A percentile compares a stretch with the other conserved stretches of the same genome.
Evolutionary conservation across 768 basidiomycete genomes (phyloP).

Genomic region (Suillus ampliporus): DNA sequence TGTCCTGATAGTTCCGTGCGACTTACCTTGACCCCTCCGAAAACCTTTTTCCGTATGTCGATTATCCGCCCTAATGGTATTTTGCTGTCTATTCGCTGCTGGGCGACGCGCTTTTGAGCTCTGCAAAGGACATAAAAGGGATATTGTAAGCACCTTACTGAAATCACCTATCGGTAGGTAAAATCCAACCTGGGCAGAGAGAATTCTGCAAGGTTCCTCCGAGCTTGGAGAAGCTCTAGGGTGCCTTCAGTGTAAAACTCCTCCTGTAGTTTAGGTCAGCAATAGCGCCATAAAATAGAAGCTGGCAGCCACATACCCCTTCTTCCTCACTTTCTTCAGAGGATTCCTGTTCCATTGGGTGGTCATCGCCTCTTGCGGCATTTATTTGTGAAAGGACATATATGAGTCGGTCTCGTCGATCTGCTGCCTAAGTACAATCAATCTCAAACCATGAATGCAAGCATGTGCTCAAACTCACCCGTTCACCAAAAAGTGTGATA

Average conservation of each 20-base stretch:
- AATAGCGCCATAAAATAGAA: neutral
- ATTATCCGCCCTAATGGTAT: constrained; percentile 89
- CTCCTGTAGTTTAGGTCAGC: constrained; percentile 52
- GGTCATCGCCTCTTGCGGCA: constrained; percentile 83
- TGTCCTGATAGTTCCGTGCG: neutral
- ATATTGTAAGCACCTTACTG: constrained; percentile 80
- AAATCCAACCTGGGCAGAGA: constrained; percentile 93
- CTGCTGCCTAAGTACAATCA: constrained; percentile 73
- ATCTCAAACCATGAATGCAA: constrained; percentile 15
- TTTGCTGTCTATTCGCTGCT: constrained; percentile 89
- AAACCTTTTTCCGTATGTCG: constrained; percentile 91
- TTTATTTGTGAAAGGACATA: constrained; percentile 95
- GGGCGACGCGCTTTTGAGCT: constrained; percentile 92
- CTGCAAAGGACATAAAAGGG: constrained; percentile 59
- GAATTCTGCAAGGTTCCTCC: constrained; percentile 88
- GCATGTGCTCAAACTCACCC: constrained; percentile 59
- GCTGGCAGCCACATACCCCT: constrained; percentile 38
- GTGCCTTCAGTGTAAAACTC: constrained; percentile 97
- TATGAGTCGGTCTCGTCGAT: constrained; percentile 93
- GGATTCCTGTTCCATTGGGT: constrained; percentile 71
- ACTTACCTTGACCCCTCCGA: constrained; percentile 85
- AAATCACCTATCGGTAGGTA: constrained; percentile 56
- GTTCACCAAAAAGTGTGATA: constrained; percentile 96
- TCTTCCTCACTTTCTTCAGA: constrained; percentile 79
- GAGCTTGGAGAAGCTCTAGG: constrained; percentile 82